Evolutionary conservation across 306 rosid species (phyloP).

Genomic region (Trichosanthes cucumerina): DNA sequence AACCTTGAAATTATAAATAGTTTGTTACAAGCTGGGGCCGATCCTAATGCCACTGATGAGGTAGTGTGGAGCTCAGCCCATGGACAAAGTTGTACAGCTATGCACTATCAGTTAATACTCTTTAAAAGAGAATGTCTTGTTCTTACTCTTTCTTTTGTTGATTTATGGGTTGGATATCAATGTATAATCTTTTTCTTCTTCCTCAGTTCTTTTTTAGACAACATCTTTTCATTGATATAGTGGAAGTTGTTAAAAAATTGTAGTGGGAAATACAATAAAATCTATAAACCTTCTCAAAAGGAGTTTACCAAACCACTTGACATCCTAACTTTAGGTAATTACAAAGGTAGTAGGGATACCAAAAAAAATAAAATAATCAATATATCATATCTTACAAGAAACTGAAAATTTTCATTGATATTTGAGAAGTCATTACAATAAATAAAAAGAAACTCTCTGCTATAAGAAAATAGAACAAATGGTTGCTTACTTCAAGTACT

Average conservation of each 20-base stretch:
- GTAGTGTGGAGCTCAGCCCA: constrained; percentile 20
- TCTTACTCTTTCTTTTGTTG: neutral
- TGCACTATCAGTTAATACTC: neutral
- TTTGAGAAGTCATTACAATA: neutral
- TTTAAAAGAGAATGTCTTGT: neutral
- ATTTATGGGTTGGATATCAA: neutral
- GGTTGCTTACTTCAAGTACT: neutral
- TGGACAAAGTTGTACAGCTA: neutral
- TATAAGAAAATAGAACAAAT: neutral
- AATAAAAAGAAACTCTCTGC: neutral
- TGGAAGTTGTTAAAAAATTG: neutral
- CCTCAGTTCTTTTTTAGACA: neutral
- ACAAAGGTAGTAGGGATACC: neutral
- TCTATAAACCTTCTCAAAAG: neutral
- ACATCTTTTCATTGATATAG: neutral
- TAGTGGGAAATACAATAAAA: neutral
- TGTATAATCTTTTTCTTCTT: neutral
- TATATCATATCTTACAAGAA: neutral
- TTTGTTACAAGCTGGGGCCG: constrained; percentile 79
- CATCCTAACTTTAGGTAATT: neutral
- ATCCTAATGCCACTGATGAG: constrained; percentile 74
- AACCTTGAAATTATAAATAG: constrained; percentile 46
- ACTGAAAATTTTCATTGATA: neutral
- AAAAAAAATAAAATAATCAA: neutral
- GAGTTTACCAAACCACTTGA: neutral